These are phyloP conservation scores for Astrothelium macrocarpum DNA, from an alignment of 495 filamentous ascomycete genomes.

Conservation along the genomic window DNA sequence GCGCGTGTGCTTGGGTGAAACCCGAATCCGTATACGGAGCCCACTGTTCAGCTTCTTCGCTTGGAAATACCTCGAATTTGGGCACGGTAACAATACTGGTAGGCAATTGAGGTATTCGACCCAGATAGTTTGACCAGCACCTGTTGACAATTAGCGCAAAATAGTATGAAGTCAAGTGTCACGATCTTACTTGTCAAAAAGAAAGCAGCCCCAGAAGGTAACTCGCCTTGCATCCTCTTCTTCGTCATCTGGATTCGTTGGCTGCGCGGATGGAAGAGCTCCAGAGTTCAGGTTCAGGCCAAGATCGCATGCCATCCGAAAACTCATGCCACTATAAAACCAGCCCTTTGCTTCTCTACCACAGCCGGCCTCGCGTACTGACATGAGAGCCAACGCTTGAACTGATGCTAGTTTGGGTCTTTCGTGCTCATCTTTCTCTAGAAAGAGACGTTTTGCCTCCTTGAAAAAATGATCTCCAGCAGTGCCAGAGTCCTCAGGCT, in stretches of 20 bases:
- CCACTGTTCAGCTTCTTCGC: conserved; percentile 79
- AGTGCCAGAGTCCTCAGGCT: conserved; percentile 64
- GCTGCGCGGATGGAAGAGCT: conserved; percentile 43
- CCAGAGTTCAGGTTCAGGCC: conserved; percentile 82
- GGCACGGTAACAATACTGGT: conserved; percentile 68
- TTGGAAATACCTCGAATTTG: conserved; percentile 84
- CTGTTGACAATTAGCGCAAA: conserved; percentile 27
- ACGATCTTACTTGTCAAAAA: conserved; percentile 74
- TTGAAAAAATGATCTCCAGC: conserved; percentile 96
- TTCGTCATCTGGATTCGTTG: conserved; percentile 57
- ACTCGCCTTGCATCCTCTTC: conserved; percentile 83
- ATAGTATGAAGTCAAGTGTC: conserved; percentile 7
- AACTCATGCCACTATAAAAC: conserved; percentile 97
- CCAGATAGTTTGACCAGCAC: conserved; percentile 97
- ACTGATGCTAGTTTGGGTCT: conserved; percentile 87
- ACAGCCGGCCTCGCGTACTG: conserved; percentile 90
- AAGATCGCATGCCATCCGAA: conserved; percentile 94
- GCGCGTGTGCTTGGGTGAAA: conserved; percentile 53
- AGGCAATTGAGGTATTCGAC: conserved; percentile 79
- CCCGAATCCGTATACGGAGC: conserved; percentile 82
- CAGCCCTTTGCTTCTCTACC: conserved; percentile 91
- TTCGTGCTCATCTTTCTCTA: conserved; percentile 89
- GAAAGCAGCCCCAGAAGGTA: conserved; percentile 97
- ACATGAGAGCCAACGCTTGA: conserved; percentile 91
- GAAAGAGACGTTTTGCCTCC: conserved; percentile 81